Evolutionary conservation across 345 rosid species (phyloP).

Genomic region (Populus davidiana): DNA sequence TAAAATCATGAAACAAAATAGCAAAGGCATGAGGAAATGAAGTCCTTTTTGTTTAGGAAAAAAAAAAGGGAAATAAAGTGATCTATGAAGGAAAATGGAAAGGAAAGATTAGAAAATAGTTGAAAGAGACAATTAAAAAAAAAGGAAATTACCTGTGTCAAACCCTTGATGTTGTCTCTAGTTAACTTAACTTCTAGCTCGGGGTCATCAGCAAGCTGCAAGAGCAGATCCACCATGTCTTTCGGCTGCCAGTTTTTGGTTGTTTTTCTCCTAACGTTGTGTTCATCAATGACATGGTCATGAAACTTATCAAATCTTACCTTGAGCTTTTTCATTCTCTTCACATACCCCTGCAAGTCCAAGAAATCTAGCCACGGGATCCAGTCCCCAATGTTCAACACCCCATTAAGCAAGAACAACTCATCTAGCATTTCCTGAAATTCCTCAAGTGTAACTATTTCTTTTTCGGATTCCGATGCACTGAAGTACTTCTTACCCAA

Average conservation of each 20-base stretch:
- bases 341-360: conserved; percentile 61
- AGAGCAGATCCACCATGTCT: conserved; percentile 66
- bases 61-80: too few relatives aligned
- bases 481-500: conserved; percentile 53
- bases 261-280: conserved; percentile 33
- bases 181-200: conserved; percentile 55
- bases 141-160: conserved; percentile 41
- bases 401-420: conserved; percentile 58
- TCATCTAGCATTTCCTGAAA: conserved; percentile 69
- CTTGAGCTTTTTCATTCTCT: conserved; percentile 56
- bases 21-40: too few relatives aligned
- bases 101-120: background rate
- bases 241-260: conserved; percentile 40
- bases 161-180: conserved; percentile 55
- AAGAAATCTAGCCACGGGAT: conserved; percentile 57
- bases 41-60: too few relatives aligned
- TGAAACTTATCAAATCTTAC: conserved; percentile 53
- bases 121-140: background rate
- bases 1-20: too few relatives aligned
- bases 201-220: conserved; percentile 66
- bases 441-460: conserved; percentile 49
- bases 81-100: background rate
- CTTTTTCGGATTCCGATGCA: conserved; percentile 4
- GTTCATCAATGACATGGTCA: conserved; percentile 63
- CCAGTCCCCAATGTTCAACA: conserved; percentile 57